phyloP scores from a whole-genome alignment of 2,329 filamentous ascomycete species.

The Sporothrix phasma region DNA sequence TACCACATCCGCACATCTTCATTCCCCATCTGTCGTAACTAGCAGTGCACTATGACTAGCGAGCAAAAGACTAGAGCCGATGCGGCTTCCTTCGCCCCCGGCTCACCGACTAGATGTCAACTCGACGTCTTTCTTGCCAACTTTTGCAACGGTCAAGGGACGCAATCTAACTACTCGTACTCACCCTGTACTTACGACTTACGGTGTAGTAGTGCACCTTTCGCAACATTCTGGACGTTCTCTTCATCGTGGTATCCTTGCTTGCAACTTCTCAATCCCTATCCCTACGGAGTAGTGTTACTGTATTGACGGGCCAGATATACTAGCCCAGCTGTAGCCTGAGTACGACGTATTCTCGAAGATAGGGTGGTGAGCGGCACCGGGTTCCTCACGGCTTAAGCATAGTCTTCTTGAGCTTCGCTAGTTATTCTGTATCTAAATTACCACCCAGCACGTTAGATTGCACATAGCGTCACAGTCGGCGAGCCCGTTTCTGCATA shows the following conservation, averaged over 20 bases:
- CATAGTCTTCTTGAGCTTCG: no score
- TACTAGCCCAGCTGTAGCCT: not conserved
- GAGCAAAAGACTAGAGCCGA: not conserved
- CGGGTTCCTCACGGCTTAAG: no score
- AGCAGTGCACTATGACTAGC: not conserved
- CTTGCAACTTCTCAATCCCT: not conserved
- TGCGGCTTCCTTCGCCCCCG: not conserved
- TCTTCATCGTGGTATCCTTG: not conserved
- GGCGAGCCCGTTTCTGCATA: not conserved
- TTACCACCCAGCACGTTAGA: not conserved
- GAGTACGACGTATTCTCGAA: no score
- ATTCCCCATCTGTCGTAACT: no score
- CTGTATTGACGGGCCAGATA: not conserved
- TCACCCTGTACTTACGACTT: no score
- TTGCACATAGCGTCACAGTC: conserved; percentile 1
- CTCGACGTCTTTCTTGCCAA: no score
- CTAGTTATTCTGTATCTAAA: no score
- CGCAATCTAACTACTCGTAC: no score
- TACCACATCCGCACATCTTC: no score
- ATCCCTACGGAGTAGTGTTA: not conserved
- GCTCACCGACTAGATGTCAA: not conserved
- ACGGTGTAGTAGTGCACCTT: not conserved
- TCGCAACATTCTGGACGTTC: not conserved
- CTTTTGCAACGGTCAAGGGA: not conserved
- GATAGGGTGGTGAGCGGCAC: not conserved